Base-by-base conservation (phyloP, 768 basidiomycete species). In the Rhodotorula sphaerocarpa region DNA sequence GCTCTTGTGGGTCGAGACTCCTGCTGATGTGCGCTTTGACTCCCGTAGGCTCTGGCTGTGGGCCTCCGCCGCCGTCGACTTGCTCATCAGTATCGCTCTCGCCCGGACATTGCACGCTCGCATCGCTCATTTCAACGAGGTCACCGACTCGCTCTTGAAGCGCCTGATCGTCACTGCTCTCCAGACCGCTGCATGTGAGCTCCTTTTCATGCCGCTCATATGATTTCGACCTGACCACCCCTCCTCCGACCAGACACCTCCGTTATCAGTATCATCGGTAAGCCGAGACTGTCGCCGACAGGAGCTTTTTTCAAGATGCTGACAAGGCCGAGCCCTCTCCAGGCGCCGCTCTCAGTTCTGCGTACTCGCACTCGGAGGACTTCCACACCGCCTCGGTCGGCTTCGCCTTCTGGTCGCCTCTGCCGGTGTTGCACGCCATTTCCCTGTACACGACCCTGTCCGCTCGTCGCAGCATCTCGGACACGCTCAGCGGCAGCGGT, bases 361-460 rank as follows among this genome's bases (percentile, higher is more conserved):
- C 36, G 9, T 39, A 39, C 36, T 39, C 36, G 9, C 36, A 39
- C 10, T 39, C 36, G 36, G 6, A 31, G 10, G 27, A 42, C 28
- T 0, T 36, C 3, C 45, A 36, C 11, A 39, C 45, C 7, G 5
- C 41, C 2, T 5, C 47, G 6, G 41, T 27, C 5, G 46, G 11
- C 2, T 50, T 50, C n/a, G 39, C 57, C 5, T 48, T 57, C 28
- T 57, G 36, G 27, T 28, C 43, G 7, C 63, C 63, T 2, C 53
- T 64, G 5, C 57, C 63, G 9, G 41, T 57, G 6, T 48, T 57
- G 15, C 57, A 64, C 57, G 63, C 57, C 45, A 52, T 64, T 23
- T 64, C 63, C 5, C 57, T 64, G 39, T 50, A 50, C 47, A 64
- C 63, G 33, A 64, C 63, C 7, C 45, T 64, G 25, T 34, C 43